Evolutionary conservation across 192 early-diverging fungal genomes (phyloP), one percentile per base, ranked within the genome.

Genomic region (Ambispora gerdemannii): DNA sequence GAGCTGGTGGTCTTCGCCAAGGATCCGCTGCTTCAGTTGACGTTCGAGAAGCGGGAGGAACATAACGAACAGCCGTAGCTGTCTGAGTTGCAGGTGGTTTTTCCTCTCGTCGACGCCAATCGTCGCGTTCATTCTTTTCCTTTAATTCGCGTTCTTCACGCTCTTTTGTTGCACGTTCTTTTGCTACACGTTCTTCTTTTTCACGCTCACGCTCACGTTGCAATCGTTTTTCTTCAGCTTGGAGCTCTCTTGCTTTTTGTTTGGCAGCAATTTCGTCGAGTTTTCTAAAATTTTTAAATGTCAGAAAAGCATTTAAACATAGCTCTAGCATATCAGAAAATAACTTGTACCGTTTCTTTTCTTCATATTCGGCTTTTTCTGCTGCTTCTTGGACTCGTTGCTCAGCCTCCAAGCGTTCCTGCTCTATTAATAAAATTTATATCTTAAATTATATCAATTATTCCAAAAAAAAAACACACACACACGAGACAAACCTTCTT

Each of bases 381-480:
- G 74, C 77, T 22, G 77, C 82, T 34, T 70, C 71, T 64, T 79
- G 72, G 49, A 75, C 80, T 25, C 74, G 74, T 34, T 75, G 72
- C 72, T 85, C 81, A 24, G 77, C 80, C 34, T 78, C 80, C 25
- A 73, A 77, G 56, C 74, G 79, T 74, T 88, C 87, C 35, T 72
- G 75, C 3, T 79, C 84, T 50, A 61, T 10, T 60, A 67, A 50
- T 10, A 20, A 10, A 2, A 32, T 4, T 50, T 20, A 67, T 33
- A 67, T 19, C 8, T 51, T 20, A 58, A 22, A 49, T n/a, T 32
- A 36, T 17, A 22, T 15, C 22, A 27, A 55, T 25, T 19, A 17
- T 22, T 50, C 20, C 35, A 3, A 6, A 20, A 31, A 50, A 66
- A 31, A 32, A 31, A 36, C 3, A 32, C 35, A 35, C 32, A n/a